Base-by-base conservation (phyloP, 768 basidiomycete species). In the Mrakia blollopis region DNA sequence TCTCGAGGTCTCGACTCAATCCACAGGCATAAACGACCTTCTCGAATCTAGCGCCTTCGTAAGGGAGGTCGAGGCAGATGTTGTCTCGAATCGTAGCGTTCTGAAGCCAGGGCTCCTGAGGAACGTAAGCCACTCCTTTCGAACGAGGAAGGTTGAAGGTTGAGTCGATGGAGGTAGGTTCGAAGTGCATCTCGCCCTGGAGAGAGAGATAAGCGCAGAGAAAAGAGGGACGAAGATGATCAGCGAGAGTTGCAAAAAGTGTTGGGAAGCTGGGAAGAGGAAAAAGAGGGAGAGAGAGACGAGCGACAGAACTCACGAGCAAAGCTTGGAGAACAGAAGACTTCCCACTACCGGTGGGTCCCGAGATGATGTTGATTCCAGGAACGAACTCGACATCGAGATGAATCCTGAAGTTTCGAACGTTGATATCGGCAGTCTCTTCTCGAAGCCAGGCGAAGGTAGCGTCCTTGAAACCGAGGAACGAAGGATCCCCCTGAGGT, bases 111-210 rank as follows among this genome's bases (percentile, higher is more conserved):
- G 82, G 80, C 8, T 80, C 80, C 71, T 84, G 83, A 50, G 82
- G 80, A 23, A 82, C 81, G 81, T 91, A 93, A 1, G 91, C 89
- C 50, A 94, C 87, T 8, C 92, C 91, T 1, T 86, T 86, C 4
- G 84, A 84, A 3, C 91, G 85, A 37, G 92, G 92, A 7, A 93
- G 87, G 79, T 87, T 88, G 82, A 87, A 91, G 87, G 88, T 91
- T 0, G 90, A 88, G 62, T 37, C 72, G 11, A 77, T 76, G 35
- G 30, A 44, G 25, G 21, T 23, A 30, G 72, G 37, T 8, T 28
- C 74, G 76, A 84, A 85, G 79, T 85, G 84, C 79, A 85, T 82
- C 78, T 85, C 85, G 41, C 85, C 84, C 4, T 54, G 52, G 44
- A 44, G 39, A 41, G 39, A 41, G n/a, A n/a, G n/a, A n/a, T n/a